Conservation (phyloP, 306 rosid genomes). For the Mimosa bimucronata region DNA sequence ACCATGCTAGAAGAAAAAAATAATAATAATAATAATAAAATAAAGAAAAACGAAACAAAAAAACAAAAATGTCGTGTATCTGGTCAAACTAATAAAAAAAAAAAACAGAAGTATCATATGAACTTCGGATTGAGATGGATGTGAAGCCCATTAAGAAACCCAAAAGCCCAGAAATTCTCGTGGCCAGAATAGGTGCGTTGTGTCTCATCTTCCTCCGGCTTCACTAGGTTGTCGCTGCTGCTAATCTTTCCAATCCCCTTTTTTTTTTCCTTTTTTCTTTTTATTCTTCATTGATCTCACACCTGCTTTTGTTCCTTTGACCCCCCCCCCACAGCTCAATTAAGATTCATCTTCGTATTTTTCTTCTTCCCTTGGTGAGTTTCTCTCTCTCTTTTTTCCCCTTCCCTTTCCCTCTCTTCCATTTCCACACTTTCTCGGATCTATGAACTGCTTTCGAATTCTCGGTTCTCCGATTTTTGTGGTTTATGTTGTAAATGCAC, state of each 20-base stretch:
- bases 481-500: neutral
- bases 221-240: neutral
- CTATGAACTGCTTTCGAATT: conserved; percentile 25
- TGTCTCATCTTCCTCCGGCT: conserved; percentile 8
- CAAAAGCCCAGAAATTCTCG: conserved; percentile 31
- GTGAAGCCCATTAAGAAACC: conserved; percentile 34
- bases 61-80: too few species aligned
- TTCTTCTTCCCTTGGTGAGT: conserved; percentile 38
- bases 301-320: conserved; percentile 15
- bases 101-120: neutral
- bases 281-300: conserved; percentile 36
- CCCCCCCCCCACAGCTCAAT: neutral
- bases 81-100: neutral
- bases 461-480: conserved; percentile 2
- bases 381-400: neutral
- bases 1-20: too few species aligned
- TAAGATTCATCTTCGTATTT: neutral
- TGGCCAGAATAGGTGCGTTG: conserved; percentile 35
- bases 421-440: conserved; percentile 30
- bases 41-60: too few species aligned
- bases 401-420: too few species aligned
- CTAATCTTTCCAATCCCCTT: neutral
- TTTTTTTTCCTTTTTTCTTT: neutral
- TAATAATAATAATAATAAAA: too few species aligned
- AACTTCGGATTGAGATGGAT: neutral